These are phyloP conservation scores for Ophiostoma perfectum DNA, from an alignment of 2,329 filamentous ascomycete species.

Conservation along the genomic window DNA sequence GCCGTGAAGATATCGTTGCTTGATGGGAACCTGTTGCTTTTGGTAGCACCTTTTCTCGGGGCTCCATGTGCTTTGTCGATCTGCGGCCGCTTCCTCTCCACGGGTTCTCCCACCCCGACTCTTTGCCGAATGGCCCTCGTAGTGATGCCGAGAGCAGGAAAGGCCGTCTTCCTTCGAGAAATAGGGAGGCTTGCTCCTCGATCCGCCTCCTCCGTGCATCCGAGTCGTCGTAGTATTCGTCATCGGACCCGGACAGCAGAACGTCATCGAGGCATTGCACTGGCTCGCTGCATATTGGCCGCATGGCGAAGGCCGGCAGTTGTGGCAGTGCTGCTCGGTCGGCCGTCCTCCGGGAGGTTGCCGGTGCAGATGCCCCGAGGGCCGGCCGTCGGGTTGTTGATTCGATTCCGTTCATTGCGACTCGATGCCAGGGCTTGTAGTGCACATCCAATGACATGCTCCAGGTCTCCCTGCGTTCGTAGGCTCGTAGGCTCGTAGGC, in stretches of 20 bases:
- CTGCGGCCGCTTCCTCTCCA: constrained; percentile 39
- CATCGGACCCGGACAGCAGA: constrained; percentile 52
- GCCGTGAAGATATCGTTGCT: not conserved
- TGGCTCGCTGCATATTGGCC: constrained; percentile 33
- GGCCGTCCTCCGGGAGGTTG: not conserved
- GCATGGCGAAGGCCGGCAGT: constrained; percentile 19
- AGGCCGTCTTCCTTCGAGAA: constrained; percentile 51
- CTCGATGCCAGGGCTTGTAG: not conserved
- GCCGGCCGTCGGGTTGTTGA: not conserved
- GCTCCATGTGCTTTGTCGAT: not conserved
- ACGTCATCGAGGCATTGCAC: constrained; percentile 42
- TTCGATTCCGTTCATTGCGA: not conserved
- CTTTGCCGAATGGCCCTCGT: constrained; percentile 54
- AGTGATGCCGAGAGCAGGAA: constrained; percentile 56
- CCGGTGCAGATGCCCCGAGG: too few species aligned
- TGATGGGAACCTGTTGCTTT: not conserved
- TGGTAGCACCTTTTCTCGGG: not conserved
- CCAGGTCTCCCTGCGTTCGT: not conserved
- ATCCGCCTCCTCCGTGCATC: constrained; percentile 48
- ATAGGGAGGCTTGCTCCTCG: constrained; percentile 54
- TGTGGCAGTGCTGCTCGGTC: constrained; percentile 10
- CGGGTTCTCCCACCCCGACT: constrained; percentile 48
- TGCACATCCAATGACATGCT: not conserved
- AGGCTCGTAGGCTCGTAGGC: not conserved
- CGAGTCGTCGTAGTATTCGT: constrained; percentile 47